A percentile compares a stretch with the other conserved stretches of the same genome.
Evolutionary conservation across 2,329 filamentous ascomycete genomes (phyloP).

Genomic region (Penicillium brevicompactum): DNA sequence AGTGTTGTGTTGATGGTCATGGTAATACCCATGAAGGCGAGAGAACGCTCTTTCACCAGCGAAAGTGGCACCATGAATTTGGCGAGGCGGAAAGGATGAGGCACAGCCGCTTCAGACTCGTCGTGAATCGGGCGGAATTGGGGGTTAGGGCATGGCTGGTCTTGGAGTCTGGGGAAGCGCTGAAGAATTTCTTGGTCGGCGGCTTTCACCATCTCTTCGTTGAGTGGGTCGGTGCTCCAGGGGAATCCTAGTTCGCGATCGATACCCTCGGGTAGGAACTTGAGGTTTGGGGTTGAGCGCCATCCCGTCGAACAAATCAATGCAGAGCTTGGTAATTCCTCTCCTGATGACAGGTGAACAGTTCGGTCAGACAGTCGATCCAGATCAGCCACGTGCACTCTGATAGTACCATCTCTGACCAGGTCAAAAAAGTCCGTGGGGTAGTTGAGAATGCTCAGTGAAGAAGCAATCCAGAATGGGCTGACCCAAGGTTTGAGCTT

Average conservation of each 20-base stretch:
- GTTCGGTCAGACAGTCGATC: slow-evolving; percentile 47
- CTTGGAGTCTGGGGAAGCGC: slow-evolving; percentile 52
- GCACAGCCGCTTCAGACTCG: slow-evolving; percentile 40
- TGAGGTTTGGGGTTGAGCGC: slow-evolving; percentile 52
- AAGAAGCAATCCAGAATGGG: slow-evolving; percentile 57
- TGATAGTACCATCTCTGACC: slow-evolving; percentile 56
- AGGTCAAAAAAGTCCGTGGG: slow-evolving; percentile 59
- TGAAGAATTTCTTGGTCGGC: slow-evolving; percentile 55
- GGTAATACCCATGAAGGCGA: slow-evolving; percentile 54
- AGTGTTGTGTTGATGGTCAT: slow-evolving; percentile 50
- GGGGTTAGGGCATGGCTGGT: slow-evolving; percentile 40
- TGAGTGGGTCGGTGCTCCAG: slow-evolving; percentile 35
- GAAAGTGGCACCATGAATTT: slow-evolving; percentile 51
- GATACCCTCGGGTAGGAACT: slow-evolving; percentile 50
- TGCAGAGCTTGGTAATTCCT: slow-evolving; percentile 50
- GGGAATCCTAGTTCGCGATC: slow-evolving; percentile 53
- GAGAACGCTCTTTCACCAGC: slow-evolving; percentile 42
- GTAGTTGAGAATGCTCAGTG: slow-evolving; percentile 64
- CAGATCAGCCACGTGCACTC: slow-evolving; percentile 59
- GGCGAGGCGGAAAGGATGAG: slow-evolving; percentile 51
- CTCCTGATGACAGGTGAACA: slow-evolving; percentile 53
- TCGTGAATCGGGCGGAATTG: slow-evolving; percentile 33
- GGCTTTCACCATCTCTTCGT: slow-evolving; percentile 38
- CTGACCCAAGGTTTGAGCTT: slow-evolving; percentile 51
- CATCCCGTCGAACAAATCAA: slow-evolving; percentile 62